Percentiles rank a stretch among this genome's conserved stretches.
Evolutionary conservation across 164 flowering plant genomes (phyloP).

Genomic region (Saururus chinensis): DNA sequence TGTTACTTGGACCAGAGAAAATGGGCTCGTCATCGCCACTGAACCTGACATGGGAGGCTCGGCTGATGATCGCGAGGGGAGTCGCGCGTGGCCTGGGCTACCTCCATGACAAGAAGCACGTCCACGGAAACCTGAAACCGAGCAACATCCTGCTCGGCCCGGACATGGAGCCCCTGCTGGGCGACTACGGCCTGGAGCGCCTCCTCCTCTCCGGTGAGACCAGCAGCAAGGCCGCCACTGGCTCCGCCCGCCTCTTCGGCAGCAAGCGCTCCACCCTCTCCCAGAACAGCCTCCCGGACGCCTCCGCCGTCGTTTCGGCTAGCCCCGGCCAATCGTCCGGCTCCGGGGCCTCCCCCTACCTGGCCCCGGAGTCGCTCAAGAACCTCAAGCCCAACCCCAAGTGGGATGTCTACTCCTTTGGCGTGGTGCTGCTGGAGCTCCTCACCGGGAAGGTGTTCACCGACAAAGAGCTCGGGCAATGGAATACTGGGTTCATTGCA

Average conservation of each 20-base stretch:
- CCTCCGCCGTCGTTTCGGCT: constrained; percentile 30
- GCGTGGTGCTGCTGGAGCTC: constrained; percentile 71
- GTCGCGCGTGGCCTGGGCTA: constrained; percentile 74
- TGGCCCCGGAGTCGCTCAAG: constrained; percentile 79
- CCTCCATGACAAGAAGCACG: constrained; percentile 93
- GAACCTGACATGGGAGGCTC: constrained; percentile 76
- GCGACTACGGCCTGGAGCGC: constrained; percentile 85
- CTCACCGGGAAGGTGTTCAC: constrained; percentile 52
- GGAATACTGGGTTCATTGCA: constrained; percentile 24
- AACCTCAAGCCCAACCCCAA: constrained; percentile 73
- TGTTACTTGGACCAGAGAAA: constrained; percentile 39
- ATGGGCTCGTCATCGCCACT: constrained; percentile 65
- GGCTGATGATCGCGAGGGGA: constrained; percentile 84
- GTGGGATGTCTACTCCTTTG: constrained; percentile 91
- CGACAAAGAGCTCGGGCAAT: constrained; percentile 48
- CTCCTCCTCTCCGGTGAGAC: constrained; percentile 59
- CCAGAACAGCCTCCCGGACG: constrained; percentile 56
- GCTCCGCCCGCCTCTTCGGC: constrained; percentile 69
- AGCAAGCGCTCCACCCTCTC: constrained; percentile 85
- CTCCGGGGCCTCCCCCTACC: constrained; percentile 51
- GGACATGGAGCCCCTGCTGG: constrained; percentile 82
- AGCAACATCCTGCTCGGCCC: constrained; percentile 66
- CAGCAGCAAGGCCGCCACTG: constrained; percentile 30
- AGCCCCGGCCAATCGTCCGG: constrained; percentile 38
- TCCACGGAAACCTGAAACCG: constrained; percentile 91